Evolutionary conservation across 23 red algal genomes (phyloP).

Genomic region (Gracilaria caudata): DNA sequence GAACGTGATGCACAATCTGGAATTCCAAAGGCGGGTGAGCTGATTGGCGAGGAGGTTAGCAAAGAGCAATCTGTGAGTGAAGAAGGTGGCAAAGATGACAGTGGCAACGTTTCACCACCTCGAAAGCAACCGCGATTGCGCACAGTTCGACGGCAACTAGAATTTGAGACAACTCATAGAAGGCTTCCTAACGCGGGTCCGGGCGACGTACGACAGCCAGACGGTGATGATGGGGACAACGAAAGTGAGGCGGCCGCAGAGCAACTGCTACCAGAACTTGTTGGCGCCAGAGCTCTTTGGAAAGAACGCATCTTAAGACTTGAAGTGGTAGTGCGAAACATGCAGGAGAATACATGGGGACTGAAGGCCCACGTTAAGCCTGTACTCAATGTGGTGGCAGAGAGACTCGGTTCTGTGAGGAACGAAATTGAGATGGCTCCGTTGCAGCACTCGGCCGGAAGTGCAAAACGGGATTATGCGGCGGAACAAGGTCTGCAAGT

Average conservation of each 20-base stretch:
- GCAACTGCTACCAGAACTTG: constrained; percentile 52
- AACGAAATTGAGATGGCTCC: constrained; percentile 46
- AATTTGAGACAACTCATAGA: constrained; percentile 38
- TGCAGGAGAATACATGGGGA: constrained; percentile 58
- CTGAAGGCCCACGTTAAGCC: constrained; percentile 49
- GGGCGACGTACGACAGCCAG: background rate
- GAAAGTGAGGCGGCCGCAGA: constrained; percentile 64
- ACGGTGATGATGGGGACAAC: constrained; percentile 30
- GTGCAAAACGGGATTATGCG: constrained; percentile 33
- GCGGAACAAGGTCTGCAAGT: constrained; percentile 49
- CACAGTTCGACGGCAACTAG: constrained; percentile 54
- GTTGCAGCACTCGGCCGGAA: constrained; percentile 16
- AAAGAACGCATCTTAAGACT: constrained; percentile 54
- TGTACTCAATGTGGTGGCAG: constrained; percentile 26
- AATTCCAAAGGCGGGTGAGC: background rate
- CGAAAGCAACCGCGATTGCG: constrained; percentile 19
- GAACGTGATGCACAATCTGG: background rate
- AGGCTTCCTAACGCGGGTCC: background rate
- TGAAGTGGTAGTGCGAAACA: constrained; percentile 51
- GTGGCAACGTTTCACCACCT: background rate
- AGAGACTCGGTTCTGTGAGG: constrained; percentile 10
- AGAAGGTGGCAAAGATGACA: background rate
- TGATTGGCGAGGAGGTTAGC: constrained; percentile 7
- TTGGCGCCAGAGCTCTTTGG: constrained; percentile 57
- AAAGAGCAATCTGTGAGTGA: constrained; percentile 12